Base-by-base conservation (phyloP, 2,329 filamentous ascomycete genomes). In the Aureobasidium musti region DNA sequence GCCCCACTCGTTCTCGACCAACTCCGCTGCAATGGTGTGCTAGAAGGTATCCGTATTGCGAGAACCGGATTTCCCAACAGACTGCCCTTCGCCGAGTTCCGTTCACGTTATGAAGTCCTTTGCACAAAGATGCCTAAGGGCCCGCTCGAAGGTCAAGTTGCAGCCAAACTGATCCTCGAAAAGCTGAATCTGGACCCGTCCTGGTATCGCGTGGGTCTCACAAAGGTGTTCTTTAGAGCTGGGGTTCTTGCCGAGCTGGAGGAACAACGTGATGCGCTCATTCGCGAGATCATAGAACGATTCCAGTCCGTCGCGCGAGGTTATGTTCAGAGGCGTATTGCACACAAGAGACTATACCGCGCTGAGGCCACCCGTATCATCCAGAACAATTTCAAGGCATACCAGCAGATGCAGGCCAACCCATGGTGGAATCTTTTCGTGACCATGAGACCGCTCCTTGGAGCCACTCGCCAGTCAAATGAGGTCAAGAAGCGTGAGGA, bases 371-470 rank as follows among this genome's bases (percentile, higher is more conserved):
- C 94, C 0, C 86, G 91, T 19, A 96, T 99, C 70, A 95, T 99
- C 57, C 94, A 98, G 75, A 87, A 89, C 49, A 99, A 99, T 76
- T 95, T 99, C 76, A 89, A 92, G 60, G 89, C 95, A 2, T 99
- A 99, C 73, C 85, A 96, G 5, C 87, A 96, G 67, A 86, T 99
- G 26, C 92, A 91, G 73, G 86, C 91, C 52, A 97, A 93, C 74
- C 95, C 95, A 1, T 99, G 96, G 96, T 99, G 96, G 96, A 89
- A 91, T 72, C 84, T 99, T 5, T 91, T 97, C 71, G 89, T 93
- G 7, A 90, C 91, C 74, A 98, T 99, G 93, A 94, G 94, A 75
- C 95, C 95, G 28, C 83, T 99, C 41, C 83, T 99, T 13, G 95
- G 96, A 47, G 91, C 92, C 19, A 97, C 96, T 21, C 86, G 93